These are phyloP conservation scores for Fallopia convolvulus DNA, from an alignment of 148 eudicot species.

Conservation along the genomic window DNA sequence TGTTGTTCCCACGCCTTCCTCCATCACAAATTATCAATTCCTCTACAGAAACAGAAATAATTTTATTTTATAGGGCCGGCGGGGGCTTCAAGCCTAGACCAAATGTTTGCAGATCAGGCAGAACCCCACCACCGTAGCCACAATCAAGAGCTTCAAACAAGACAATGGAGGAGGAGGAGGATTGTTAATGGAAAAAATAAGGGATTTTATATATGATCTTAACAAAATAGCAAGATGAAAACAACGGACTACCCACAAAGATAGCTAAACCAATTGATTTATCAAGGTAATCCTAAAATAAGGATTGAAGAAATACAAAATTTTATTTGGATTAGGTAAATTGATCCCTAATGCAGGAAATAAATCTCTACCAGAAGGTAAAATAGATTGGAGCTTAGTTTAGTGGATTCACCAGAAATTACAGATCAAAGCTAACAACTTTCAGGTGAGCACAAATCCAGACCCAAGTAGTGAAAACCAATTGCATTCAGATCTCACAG, in stretches of 20 bases:
- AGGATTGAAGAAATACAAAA: neutral
- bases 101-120: constrained; percentile 2
- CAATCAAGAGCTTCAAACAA: neutral
- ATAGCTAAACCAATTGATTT: neutral
- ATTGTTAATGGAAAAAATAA: neutral
- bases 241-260: neutral
- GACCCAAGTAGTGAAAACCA: too few species aligned
- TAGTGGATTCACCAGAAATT: neutral
- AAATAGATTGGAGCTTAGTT: neutral
- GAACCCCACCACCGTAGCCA: constrained; percentile 9
- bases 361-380: neutral
- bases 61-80: neutral
- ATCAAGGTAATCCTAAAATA: neutral
- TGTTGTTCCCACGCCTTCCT: constrained; percentile 13
- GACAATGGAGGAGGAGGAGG: constrained; percentile 8
- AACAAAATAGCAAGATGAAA: neutral
- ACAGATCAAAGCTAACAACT: neutral
- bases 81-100: constrained; percentile 4
- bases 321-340: neutral
- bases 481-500: too few species aligned
- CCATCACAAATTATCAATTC: neutral
- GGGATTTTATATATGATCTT: neutral
- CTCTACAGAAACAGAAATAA: too few species aligned
- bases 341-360: neutral
- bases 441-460: neutral